Conservation (phyloP, 2,329 filamentous ascomycete species). For the Aureobasidium sp. region DNA sequence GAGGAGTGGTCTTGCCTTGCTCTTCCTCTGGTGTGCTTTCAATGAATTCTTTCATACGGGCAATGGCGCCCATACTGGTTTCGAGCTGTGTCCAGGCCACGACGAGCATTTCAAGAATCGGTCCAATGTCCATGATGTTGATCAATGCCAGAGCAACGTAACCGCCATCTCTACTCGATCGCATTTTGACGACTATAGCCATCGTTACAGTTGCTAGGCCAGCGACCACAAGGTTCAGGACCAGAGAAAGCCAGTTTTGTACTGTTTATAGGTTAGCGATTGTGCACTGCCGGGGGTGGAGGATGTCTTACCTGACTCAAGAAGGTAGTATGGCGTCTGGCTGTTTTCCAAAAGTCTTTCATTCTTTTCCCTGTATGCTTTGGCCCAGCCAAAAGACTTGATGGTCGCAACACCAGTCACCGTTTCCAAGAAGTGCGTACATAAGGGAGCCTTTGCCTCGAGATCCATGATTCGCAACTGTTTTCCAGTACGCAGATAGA, state of each 20-base stretch:
- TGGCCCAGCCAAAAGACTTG: conserved; percentile 45
- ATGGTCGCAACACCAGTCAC: conserved; percentile 44
- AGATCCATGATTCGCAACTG: conserved; percentile 48
- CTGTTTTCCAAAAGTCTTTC: conserved; percentile 33
- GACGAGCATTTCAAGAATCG: conserved; percentile 45
- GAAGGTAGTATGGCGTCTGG: conserved; percentile 40
- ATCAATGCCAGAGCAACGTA: conserved; percentile 48
- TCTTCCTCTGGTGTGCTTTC: conserved; percentile 40
- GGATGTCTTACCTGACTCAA: conserved; percentile 28
- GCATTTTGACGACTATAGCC: conserved; percentile 31
- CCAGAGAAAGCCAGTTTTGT: conserved; percentile 39
- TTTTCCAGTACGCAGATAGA: conserved; percentile 43
- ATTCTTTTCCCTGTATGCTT: conserved; percentile 32
- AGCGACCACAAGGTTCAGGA: conserved; percentile 36
- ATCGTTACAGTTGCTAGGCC: conserved; percentile 24
- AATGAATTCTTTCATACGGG: conserved; percentile 49
- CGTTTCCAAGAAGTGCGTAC: conserved; percentile 47
- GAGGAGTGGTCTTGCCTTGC: conserved; percentile 53
- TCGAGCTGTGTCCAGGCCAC: conserved; percentile 52
- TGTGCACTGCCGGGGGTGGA: background rate
- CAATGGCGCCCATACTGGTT: conserved; percentile 51
- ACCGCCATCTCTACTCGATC: conserved; percentile 39
- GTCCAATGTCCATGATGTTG: conserved; percentile 49
- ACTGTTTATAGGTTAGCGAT: conserved; percentile 19
- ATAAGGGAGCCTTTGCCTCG: conserved; percentile 45